These are phyloP conservation scores for Claviceps sp. DNA, from an alignment of 2,329 filamentous ascomycete genomes.

Conservation along the genomic window DNA sequence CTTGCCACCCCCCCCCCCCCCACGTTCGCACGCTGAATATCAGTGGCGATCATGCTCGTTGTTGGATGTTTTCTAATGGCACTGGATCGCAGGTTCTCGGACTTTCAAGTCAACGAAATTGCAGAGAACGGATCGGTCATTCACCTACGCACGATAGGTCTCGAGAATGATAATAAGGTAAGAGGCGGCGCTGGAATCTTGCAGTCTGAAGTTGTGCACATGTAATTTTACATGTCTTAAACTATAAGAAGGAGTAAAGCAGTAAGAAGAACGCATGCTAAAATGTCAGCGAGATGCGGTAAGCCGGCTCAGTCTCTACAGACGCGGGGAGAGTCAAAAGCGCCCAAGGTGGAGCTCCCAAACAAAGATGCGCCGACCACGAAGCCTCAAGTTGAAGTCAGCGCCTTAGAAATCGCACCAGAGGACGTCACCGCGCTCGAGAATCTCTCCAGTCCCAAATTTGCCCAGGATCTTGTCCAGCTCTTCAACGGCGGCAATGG, in stretches of 20 bases:
- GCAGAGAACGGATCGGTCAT: conserved; percentile 60
- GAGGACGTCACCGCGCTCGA: conserved; percentile 24
- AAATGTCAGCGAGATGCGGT: neutral
- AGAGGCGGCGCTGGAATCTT: neutral
- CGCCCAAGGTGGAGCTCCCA: neutral
- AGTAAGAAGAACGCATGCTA: neutral
- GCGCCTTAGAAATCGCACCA: conserved; percentile 15
- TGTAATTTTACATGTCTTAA: neutral
- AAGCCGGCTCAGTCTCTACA: conserved; percentile 10
- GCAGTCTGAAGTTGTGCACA: too few species aligned
- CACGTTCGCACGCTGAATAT: too few species aligned
- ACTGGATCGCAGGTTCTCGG: conserved; percentile 53
- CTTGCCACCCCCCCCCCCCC: too few species aligned
- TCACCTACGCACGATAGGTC: conserved; percentile 45
- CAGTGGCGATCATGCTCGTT: too few species aligned
- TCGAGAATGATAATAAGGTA: conserved; percentile 9
- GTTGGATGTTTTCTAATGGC: neutral
- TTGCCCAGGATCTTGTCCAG: conserved; percentile 26
- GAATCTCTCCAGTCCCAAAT: conserved; percentile 24
- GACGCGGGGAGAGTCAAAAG: conserved; percentile 5
- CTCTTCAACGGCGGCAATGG: conserved; percentile 26
- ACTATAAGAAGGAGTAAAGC: neutral
- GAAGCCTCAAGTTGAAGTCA: conserved; percentile 9
- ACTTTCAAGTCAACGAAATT: conserved; percentile 90
- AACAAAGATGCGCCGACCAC: conserved; percentile 4